A percentile compares a stretch with the other conserved stretches of the same genome.
These are phyloP conservation scores for Liriodendron chinense DNA, from an alignment of 164 flowering plant genomes.

Conservation along the genomic window DNA sequence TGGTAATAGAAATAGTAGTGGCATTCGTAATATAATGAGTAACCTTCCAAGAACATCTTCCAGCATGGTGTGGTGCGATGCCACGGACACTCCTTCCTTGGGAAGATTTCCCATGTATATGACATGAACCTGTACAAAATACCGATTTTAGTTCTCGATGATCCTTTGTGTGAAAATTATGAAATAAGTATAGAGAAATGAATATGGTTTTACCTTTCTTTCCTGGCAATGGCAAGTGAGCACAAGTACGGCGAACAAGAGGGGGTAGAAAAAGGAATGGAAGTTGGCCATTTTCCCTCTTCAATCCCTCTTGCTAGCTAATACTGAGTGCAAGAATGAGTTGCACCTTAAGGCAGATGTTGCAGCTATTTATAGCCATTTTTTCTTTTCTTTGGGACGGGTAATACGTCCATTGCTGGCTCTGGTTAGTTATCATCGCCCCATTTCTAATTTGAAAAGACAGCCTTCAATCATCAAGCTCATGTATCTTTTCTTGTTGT, in stretches of 20 bases:
- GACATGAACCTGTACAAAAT: constrained; percentile 28
- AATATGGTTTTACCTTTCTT: background rate
- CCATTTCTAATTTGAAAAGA: background rate
- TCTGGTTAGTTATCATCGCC: background rate
- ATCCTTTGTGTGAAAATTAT: background rate
- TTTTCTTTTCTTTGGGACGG: too few species aligned
- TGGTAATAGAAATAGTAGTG: background rate
- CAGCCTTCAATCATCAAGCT: too few species aligned
- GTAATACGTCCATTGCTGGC: background rate
- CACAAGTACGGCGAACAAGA: background rate
- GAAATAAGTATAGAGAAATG: background rate
- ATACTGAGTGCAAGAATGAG: background rate
- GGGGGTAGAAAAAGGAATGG: background rate
- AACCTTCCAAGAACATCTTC: constrained; percentile 23
- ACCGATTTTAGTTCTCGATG: background rate
- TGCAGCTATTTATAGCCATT: background rate
- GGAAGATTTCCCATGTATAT: constrained; percentile 48
- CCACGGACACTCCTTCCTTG: constrained; percentile 13
- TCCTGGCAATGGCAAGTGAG: constrained; percentile 5
- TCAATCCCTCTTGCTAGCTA: background rate
- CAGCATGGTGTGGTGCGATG: constrained; percentile 38
- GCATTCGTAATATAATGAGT: background rate
- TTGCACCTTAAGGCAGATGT: background rate
- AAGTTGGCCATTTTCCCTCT: background rate
- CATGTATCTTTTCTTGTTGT: too few species aligned